phyloP scores from a whole-genome alignment of 768 basidiomycete species.

The Podaxis carcinomalis region DNA sequence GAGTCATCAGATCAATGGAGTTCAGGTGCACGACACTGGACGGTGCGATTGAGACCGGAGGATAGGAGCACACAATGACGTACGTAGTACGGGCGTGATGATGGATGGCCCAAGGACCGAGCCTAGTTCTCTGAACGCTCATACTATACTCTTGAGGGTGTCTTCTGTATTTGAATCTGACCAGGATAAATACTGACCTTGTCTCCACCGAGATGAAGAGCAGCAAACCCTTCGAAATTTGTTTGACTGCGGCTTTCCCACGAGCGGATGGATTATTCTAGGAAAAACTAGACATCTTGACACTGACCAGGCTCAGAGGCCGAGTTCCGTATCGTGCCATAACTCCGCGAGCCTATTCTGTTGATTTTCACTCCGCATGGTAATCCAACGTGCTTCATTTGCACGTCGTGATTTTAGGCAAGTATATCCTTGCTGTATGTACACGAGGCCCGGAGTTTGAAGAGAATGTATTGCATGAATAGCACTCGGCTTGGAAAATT shows the following conservation, averaged over 20 bases:
- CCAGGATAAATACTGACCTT: not conserved
- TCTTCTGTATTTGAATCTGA: not conserved
- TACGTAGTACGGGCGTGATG: constrained; percentile 1
- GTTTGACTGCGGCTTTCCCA: not conserved
- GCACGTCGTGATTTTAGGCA: constrained; percentile 1
- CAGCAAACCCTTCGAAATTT: not conserved
- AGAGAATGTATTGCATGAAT: not conserved
- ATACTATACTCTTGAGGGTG: not conserved
- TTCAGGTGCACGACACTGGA: not conserved
- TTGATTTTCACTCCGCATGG: constrained; percentile 1
- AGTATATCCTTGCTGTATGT: not conserved
- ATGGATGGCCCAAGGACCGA: not conserved
- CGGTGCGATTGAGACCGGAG: not conserved
- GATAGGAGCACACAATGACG: not conserved
- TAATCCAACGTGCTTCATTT: constrained; percentile 6
- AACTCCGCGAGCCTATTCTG: constrained; percentile 4
- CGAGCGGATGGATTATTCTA: not conserved
- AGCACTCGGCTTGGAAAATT: constrained; percentile 1
- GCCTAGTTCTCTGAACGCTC: constrained; percentile 1
- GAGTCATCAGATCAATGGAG: not conserved
- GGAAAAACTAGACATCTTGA: constrained; percentile 1
- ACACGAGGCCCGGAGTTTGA: constrained; percentile 3
- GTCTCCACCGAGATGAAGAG: not conserved
- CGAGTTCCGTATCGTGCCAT: constrained; percentile 8
- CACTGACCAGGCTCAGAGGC: not conserved